phyloP scores from a whole-genome alignment of 2,329 filamentous ascomycete species.

The Alternaria solani region DNA sequence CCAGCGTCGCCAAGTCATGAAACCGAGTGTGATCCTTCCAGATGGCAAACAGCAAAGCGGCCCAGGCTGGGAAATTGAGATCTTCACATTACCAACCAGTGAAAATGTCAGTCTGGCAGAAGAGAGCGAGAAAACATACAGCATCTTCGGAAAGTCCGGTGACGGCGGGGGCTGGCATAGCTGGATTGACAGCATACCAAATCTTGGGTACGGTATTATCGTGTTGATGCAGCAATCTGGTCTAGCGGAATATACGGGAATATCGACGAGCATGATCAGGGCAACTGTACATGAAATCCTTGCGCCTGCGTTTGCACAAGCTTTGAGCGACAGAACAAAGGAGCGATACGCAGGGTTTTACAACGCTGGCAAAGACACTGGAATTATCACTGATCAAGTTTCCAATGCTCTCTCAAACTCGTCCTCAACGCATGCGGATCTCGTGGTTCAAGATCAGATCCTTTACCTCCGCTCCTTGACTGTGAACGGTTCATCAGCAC shows the following conservation, averaged over 20 bases:
- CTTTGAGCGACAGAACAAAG: conserved; percentile 18
- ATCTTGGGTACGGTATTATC: conserved; percentile 42
- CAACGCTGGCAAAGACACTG: conserved; percentile 26
- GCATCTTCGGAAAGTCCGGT: conserved; percentile 43
- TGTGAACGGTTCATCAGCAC: conserved; percentile 39
- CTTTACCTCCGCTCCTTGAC: conserved; percentile 39
- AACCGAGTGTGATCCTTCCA: conserved; percentile 30
- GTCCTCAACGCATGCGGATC: conserved; percentile 27
- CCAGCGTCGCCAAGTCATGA: conserved; percentile 35
- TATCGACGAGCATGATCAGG: conserved; percentile 28
- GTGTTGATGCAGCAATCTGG: conserved; percentile 32
- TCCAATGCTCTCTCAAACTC: conserved; percentile 6
- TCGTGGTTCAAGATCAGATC: conserved; percentile 37
- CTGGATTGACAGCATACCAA: conserved; percentile 43
- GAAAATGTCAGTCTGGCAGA: conserved; percentile 11
- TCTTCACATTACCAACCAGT: conserved; percentile 23
- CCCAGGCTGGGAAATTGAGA: conserved; percentile 42
- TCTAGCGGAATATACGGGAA: conserved; percentile 20
- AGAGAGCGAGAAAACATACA: conserved; percentile 29
- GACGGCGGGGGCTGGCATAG: conserved; percentile 43
- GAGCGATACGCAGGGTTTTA: conserved; percentile 37
- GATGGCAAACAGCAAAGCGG: conserved; percentile 42
- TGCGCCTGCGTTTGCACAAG: conserved; percentile 37
- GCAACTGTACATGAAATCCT: conserved; percentile 34
- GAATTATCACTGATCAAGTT: conserved; percentile 30